phyloP scores from a whole-genome alignment of 129 eudicot species.

The Chrysanthemum seticuspe region DNA sequence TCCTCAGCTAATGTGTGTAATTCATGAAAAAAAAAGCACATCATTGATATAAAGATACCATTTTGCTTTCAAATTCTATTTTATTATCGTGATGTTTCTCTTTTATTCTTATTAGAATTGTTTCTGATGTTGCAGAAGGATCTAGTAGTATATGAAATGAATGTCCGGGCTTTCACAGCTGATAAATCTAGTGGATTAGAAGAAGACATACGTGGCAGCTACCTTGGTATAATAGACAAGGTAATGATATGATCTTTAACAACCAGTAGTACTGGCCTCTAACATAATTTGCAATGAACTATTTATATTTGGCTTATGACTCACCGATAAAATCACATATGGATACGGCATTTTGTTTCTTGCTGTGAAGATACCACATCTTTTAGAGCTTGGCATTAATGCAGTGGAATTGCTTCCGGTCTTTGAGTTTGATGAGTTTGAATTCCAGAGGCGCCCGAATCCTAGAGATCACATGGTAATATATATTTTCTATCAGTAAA shows the following conservation, averaged over 20 bases:
- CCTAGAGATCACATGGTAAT: conserved; percentile 96
- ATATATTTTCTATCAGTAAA: background rate
- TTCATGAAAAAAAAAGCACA: background rate
- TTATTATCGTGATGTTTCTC: background rate
- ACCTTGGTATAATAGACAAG: conserved; percentile 92
- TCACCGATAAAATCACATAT: background rate
- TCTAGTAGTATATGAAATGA: conserved; percentile 96
- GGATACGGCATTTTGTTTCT: conserved; percentile 11
- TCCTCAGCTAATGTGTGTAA: too few relatives aligned
- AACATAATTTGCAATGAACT: too few relatives aligned
- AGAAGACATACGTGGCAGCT: conserved; percentile 70
- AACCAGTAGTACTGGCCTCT: too few relatives aligned
- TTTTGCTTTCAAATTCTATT: background rate
- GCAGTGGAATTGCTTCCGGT: conserved; percentile 95
- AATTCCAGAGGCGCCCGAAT: conserved; percentile 87
- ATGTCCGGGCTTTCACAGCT: conserved; percentile 90
- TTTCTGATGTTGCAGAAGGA: conserved; percentile 66
- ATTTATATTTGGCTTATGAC: too few relatives aligned
- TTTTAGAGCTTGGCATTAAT: conserved; percentile 92
- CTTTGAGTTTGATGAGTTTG: conserved; percentile 97
- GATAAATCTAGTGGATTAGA: conserved; percentile 86
- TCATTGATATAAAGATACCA: background rate
- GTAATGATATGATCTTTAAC: conserved; percentile 27
- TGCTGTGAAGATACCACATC: conserved; percentile 80
- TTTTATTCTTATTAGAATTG: background rate